Evolutionary conservation across 2,329 filamentous ascomycete genomes (phyloP).

Genomic region (Bipolaris sorokiniana): DNA sequence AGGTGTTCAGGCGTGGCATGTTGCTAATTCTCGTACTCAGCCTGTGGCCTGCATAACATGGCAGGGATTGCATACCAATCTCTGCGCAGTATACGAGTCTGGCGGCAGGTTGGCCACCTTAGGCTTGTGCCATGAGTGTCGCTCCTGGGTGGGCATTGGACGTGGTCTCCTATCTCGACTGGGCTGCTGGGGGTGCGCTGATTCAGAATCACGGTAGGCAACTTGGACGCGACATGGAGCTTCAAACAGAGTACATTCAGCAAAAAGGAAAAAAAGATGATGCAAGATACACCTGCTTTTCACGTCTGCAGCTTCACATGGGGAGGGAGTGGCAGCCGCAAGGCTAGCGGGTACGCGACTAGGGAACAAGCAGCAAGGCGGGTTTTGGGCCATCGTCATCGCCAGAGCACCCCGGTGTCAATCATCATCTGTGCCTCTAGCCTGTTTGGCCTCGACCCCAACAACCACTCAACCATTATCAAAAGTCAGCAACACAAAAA

Average conservation of each 20-base stretch:
- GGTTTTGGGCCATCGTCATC: constrained; percentile 20
- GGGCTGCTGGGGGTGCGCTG: constrained; percentile 25
- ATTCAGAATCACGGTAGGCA: constrained; percentile 15
- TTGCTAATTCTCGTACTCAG: constrained; percentile 51
- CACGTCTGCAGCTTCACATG: constrained; percentile 14
- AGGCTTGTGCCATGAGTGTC: constrained; percentile 45
- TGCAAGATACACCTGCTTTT: constrained; percentile 10
- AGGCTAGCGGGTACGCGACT: constrained; percentile 18
- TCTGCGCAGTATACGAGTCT: constrained; percentile 61
- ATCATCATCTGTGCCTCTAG: constrained; percentile 24
- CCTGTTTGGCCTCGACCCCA: constrained; percentile 6
- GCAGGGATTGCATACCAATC: constrained; percentile 53
- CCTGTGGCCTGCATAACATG: background rate
- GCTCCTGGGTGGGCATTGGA: constrained; percentile 40
- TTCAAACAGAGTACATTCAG: constrained; percentile 26
- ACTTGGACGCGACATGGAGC: constrained; percentile 15
- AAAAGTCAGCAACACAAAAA: background rate
- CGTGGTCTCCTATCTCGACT: constrained; percentile 22
- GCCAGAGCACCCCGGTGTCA: constrained; percentile 30
- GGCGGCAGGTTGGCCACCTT: constrained; percentile 48
- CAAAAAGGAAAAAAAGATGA: background rate
- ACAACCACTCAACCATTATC: background rate
- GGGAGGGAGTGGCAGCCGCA: constrained; percentile 26
- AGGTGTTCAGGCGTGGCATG: constrained; percentile 68
- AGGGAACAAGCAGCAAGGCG: constrained; percentile 18